Evolutionary conservation across 1,284 basidiomycete species (phyloP).

Genomic region (Coniferiporia weirii): DNA sequence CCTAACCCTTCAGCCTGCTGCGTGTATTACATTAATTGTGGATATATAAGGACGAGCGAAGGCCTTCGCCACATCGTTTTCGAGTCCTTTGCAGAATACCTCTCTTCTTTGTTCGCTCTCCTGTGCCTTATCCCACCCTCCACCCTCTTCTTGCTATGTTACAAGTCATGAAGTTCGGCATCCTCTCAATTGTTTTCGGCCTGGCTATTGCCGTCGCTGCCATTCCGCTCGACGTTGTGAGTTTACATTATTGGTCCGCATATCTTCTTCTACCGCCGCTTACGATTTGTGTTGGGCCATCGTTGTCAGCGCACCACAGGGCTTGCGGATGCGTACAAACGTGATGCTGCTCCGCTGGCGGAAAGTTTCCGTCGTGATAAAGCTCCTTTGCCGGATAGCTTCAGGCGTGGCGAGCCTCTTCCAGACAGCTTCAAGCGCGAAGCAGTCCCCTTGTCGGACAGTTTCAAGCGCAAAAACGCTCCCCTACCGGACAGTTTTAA

Average conservation of each 20-base stretch:
- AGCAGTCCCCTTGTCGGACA: no score
- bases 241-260: neutral
- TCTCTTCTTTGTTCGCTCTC: neutral
- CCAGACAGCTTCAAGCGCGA: no score
- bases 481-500: neutral
- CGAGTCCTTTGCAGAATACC: neutral
- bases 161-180: neutral
- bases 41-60: neutral
- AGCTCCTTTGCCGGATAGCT: neutral
- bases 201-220: neutral
- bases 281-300: neutral
- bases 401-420: neutral
- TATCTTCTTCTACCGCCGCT: neutral
- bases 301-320: neutral
- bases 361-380: neutral
- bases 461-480: neutral
- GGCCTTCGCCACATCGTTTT: neutral
- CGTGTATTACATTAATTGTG: neutral
- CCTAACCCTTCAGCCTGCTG: neutral
- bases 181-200: neutral
- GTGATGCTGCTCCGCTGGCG: neutral
- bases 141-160: neutral
- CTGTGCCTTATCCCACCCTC: neutral
- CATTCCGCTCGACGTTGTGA: neutral
- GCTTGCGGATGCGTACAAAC: neutral